Evolutionary conservation across 2,329 filamentous ascomycete species (phyloP), one percentile per base, ranked within the genome.

Genomic region (Cadophora sp.): DNA sequence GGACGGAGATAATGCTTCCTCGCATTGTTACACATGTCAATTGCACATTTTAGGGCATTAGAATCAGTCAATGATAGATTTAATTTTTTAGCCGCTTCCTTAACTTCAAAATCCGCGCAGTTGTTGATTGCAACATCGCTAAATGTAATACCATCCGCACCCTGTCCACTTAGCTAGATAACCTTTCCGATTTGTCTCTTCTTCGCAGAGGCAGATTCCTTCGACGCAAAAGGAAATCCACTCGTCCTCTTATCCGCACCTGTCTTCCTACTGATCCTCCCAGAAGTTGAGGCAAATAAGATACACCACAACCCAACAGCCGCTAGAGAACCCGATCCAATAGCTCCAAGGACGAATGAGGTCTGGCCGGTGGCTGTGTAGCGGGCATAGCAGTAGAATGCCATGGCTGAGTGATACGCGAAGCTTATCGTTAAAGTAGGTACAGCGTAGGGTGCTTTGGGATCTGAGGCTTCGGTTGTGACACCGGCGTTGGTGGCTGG

Each of bases 191-290:
- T 43, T 56, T 71, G 66, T 62, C 70, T 76, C 70, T 77, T 77
- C 69, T 71, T 74, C 39, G 70, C 68, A 22, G 66, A 64, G 13
- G 75, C 76, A 43, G 77, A 75, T 76, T 87, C 84, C 5, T 72
- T 74, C 72, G 91, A 91, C 71, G 81, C 81, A 76, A 92, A 91
- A 3, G 89, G 89, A 72, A 87, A 92, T 13, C 87, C 88, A 67
- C 83, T 83, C 30, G 84, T 90, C 75, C 89, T 81, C 82, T 90
- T 91, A 75, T 91, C 89, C 41, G 85, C 87, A 0, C 89, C 88
- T 1, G 88, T 91, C 78, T 83, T 87, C 74, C 84, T 83, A 74
- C 84, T 88, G 64, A 90, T 86, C 68, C 82, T 80, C 1, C 87
- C 86, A 72, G 82, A 77, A 51, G 81, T 84, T 64, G 81, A 86